Conservation (phyloP, 2,329 filamentous ascomycete species). For the Stylonectria norvegica region DNA sequence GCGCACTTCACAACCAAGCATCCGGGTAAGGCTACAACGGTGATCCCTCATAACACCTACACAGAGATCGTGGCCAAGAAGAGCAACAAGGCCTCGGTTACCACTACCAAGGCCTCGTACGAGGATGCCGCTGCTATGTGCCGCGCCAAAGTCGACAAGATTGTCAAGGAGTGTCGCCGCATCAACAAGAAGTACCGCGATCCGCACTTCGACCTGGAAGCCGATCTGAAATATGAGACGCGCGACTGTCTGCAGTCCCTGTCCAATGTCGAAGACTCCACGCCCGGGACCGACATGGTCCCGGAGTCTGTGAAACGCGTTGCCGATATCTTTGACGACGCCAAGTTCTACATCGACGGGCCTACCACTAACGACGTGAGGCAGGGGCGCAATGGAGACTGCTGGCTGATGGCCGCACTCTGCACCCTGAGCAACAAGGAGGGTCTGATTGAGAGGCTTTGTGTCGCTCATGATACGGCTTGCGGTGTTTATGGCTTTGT, state of each 20-base stretch:
- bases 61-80: slow-evolving; percentile 57
- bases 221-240: slow-evolving; percentile 62
- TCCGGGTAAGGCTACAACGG: slow-evolving; percentile 68
- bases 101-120: slow-evolving; percentile 64
- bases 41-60: slow-evolving; percentile 67
- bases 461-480: slow-evolving; percentile 68
- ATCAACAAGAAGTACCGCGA: slow-evolving; percentile 85
- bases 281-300: slow-evolving; percentile 32
- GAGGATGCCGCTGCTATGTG: slow-evolving; percentile 69
- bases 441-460: slow-evolving; percentile 68
- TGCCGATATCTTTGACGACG: slow-evolving; percentile 70
- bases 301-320: slow-evolving; percentile 65
- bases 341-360: slow-evolving; percentile 74
- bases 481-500: slow-evolving; percentile 79
- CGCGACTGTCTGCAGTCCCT: slow-evolving; percentile 50
- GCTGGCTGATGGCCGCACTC: slow-evolving; percentile 80
- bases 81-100: slow-evolving; percentile 51
- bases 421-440: slow-evolving; percentile 73
- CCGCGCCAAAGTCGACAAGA: slow-evolving; percentile 57
- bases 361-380: slow-evolving; percentile 74
- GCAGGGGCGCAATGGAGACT: slow-evolving; percentile 76
- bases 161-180: slow-evolving; percentile 63
- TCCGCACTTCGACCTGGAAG: slow-evolving; percentile 81
- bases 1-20: slow-evolving; percentile 65
- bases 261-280: slow-evolving; percentile 35